Percentiles rank a stretch among this genome's conserved stretches.
These are phyloP conservation scores for Apiotrichum sp. DNA, from an alignment of 1,284 basidiomycete species.

Conservation along the genomic window DNA sequence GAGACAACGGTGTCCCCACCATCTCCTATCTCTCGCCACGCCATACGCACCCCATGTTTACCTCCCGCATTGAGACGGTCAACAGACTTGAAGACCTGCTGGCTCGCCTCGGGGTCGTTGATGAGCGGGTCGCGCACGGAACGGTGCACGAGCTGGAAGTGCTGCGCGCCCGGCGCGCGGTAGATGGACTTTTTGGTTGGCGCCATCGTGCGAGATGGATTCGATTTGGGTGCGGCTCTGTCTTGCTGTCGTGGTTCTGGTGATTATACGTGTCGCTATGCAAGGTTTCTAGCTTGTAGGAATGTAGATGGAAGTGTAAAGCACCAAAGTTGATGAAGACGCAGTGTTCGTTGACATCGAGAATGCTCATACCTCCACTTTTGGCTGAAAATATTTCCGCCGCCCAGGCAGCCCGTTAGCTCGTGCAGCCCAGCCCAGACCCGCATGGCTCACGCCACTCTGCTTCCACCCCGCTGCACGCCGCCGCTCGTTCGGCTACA, in stretches of 20 bases:
- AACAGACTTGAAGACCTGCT: conserved; percentile 80
- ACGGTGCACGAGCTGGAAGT: conserved; percentile 95
- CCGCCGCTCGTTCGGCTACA: too few relatives aligned
- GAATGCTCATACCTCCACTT: too few relatives aligned
- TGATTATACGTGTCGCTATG: background rate
- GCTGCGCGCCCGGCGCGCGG: conserved; percentile 77
- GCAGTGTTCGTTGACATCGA: too few relatives aligned
- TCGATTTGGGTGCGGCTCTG: background rate
- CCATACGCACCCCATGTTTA: conserved; percentile 51
- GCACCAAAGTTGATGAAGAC: too few relatives aligned
- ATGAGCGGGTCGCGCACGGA: conserved; percentile 93
- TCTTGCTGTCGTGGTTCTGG: background rate
- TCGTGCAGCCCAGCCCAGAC: too few relatives aligned
- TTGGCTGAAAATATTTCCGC: too few relatives aligned
- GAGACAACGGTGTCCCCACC: background rate
- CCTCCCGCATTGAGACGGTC: conserved; percentile 60
- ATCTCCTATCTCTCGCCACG: background rate
- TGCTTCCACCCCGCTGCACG: too few relatives aligned
- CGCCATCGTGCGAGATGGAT: conserved; percentile 30
- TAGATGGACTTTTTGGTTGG: conserved; percentile 68
- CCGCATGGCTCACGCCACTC: too few relatives aligned
- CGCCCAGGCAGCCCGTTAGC: too few relatives aligned
- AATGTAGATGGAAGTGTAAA: background rate
- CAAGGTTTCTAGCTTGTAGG: background rate
- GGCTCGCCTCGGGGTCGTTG: conserved; percentile 83